Evolutionary conservation across 208 protist species (phyloP).

Genomic region (Leishmania major): DNA sequence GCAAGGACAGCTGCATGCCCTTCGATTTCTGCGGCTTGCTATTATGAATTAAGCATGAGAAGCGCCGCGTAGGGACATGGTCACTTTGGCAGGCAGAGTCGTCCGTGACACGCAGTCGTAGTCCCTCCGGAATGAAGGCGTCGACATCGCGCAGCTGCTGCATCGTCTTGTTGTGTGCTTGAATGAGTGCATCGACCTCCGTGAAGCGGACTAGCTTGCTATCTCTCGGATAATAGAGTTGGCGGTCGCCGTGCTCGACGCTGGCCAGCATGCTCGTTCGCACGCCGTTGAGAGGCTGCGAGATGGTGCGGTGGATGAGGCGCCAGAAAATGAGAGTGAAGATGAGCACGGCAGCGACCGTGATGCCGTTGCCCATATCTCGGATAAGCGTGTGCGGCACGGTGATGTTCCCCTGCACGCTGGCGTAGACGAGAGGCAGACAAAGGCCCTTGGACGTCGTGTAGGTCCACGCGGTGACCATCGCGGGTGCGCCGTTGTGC

Average conservation of each 20-base stretch:
- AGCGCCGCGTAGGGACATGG: neutral
- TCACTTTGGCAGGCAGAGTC: neutral
- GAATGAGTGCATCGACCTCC: slow-evolving; percentile 14
- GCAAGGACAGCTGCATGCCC: neutral
- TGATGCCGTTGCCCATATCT: slow-evolving; percentile 6
- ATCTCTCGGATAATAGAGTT: neutral
- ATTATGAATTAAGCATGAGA: neutral
- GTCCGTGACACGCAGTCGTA: neutral
- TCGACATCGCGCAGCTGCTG: slow-evolving; percentile 24
- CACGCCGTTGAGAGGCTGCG: slow-evolving; percentile 7
- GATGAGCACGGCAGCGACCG: neutral
- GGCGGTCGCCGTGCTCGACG: neutral
- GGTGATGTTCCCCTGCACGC: neutral
- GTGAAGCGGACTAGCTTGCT: slow-evolving; percentile 6
- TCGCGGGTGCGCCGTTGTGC: slow-evolving; percentile 4
- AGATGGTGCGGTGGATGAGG: slow-evolving; percentile 1
- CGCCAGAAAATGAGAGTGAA: neutral
- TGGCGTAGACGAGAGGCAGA: slow-evolving; percentile 10
- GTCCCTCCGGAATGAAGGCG: slow-evolving; percentile 18
- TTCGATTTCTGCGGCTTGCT: neutral
- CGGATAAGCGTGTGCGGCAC: neutral
- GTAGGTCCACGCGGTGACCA: slow-evolving; percentile 1
- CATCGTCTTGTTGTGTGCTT: slow-evolving; percentile 26
- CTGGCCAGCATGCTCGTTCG: neutral
- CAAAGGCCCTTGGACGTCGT: neutral